Conservation (phyloP, 495 filamentous ascomycete species). For the Penicillium chermesinum region DNA sequence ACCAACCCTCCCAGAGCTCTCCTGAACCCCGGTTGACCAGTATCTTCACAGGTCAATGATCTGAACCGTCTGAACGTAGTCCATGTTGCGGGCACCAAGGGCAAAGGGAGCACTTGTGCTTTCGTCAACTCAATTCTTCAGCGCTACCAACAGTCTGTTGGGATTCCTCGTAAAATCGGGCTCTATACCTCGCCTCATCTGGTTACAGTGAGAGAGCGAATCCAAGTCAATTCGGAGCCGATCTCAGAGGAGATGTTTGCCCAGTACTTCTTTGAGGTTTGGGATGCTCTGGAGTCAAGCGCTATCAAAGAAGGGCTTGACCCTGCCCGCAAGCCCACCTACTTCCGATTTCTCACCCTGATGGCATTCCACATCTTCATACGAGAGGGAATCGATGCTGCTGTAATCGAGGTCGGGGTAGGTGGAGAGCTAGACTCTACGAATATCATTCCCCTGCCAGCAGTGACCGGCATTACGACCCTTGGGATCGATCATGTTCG, state of each 20-base stretch:
- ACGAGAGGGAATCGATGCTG: constrained; percentile 56
- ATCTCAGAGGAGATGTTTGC: constrained; percentile 51
- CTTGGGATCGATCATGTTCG: constrained; percentile 77
- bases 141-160: constrained; percentile 24
- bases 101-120: constrained; percentile 54
- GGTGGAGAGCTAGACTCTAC: constrained; percentile 70
- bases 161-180: constrained; percentile 48
- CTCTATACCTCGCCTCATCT: constrained; percentile 78
- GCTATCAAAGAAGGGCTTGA: background rate
- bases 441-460: constrained; percentile 65
- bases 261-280: constrained; percentile 61
- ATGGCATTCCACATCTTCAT: constrained; percentile 69
- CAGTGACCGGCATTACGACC: constrained; percentile 63
- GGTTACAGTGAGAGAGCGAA: constrained; percentile 54
- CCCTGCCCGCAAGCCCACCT: background rate
- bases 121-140: constrained; percentile 41
- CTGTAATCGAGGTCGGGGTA: constrained; percentile 68
- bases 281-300: constrained; percentile 35
- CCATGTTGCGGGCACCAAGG: constrained; percentile 80
- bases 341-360: constrained; percentile 62
- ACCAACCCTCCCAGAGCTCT: background rate
- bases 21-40: background rate
- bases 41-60: constrained; percentile 15
- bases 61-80: constrained; percentile 43
- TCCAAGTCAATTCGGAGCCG: constrained; percentile 51